Evolutionary conservation across 805 yeast genomes (phyloP).

Genomic region (Myxozyma melibiosi): DNA sequence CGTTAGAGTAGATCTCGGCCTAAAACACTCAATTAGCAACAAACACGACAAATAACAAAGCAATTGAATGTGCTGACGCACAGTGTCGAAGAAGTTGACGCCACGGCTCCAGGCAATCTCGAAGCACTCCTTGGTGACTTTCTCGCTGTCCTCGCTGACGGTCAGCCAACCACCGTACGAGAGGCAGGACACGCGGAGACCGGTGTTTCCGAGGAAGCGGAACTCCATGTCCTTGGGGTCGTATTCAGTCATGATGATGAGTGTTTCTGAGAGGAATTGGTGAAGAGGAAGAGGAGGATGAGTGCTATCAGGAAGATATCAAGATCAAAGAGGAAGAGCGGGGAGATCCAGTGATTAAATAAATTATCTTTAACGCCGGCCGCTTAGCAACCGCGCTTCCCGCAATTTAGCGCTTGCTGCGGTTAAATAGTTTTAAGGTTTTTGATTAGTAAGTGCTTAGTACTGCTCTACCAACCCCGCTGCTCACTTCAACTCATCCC

Average conservation of each 20-base stretch:
- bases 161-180: conserved; percentile 43
- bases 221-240: conserved; percentile 37
- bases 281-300: background rate
- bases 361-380: too few species aligned
- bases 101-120: conserved; percentile 41
- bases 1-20: conserved; percentile 39
- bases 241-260: conserved; percentile 24
- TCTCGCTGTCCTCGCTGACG: conserved; percentile 37
- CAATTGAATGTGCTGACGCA: conserved; percentile 12
- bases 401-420: too few species aligned
- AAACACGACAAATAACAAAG: background rate
- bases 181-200: conserved; percentile 41
- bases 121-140: conserved; percentile 37
- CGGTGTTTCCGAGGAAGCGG: conserved; percentile 42
- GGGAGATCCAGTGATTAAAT: too few species aligned
- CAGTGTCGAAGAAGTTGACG: conserved; percentile 42
- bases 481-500: too few species aligned
- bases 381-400: too few species aligned
- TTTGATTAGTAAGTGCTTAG: too few species aligned
- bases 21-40: background rate
- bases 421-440: too few species aligned
- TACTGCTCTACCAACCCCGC: too few species aligned
- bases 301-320: background rate
- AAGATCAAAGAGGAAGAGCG: background rate
- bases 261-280: background rate